Base-by-base conservation (phyloP, 2,329 filamentous ascomycete species). In the Leptoxyphium fumago region DNA sequence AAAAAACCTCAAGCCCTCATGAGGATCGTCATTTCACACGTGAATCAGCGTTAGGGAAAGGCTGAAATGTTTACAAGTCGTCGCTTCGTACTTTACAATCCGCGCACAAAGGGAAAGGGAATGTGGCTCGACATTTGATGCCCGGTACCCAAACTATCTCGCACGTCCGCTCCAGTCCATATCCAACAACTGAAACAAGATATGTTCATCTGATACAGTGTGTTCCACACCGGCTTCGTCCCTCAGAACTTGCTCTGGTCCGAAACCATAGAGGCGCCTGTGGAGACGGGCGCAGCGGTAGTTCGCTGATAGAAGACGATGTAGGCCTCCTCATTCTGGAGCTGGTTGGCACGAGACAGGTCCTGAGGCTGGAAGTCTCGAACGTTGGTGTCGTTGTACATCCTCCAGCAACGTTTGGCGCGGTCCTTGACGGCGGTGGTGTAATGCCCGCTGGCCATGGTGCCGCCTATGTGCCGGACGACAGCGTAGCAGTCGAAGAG, bases 401-500 rank as follows among this genome's bases (percentile, higher is more conserved):
- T 69, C 28, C 75, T 65, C 77, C 77, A 81, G 47, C 69, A 71
- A 21, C 70, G 68, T 26, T 74, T 66, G 29, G 68, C 61, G 38
- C 58, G 60, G 47, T 72, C 69, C 44, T 64, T 67, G 39, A 66
- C 65, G 26, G 82, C 78, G 2, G 79, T 74, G 43, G 81, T 80
- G 61, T 95, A 95, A 63, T 95, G 88, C 0, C 88, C 88, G 42
- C 75, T 76, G 32, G 76, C 74, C 43, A 83, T 69, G 1, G 72
- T 77, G 1, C 66, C 66, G 17, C 88, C 88, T 3, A 75, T 64
- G 60, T 95, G 88, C 48, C 83, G 72, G 43, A 93, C 76, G 6
- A 95, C 82, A 2, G 80, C 89, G 59, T 94, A 95, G 43, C 84
- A 80, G 57, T 94, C 82, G 61, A 95, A 98, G 5, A 70, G 66